These are phyloP conservation scores for Cudoniella acicularis DNA, from an alignment of 495 filamentous ascomycete genomes.

Conservation along the genomic window DNA sequence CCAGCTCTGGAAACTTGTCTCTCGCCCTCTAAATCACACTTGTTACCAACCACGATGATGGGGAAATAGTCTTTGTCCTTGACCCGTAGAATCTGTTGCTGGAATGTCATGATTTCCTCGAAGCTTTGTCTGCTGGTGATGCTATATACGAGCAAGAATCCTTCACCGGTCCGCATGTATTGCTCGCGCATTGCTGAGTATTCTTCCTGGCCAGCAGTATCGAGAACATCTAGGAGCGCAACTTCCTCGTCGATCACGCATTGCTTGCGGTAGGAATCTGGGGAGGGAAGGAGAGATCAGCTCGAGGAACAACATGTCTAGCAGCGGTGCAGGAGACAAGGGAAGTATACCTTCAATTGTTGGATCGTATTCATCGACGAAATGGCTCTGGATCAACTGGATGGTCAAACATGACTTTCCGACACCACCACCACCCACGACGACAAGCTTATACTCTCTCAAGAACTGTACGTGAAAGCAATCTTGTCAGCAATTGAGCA, in stretches of 20 bases:
- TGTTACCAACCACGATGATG: constrained; percentile 99
- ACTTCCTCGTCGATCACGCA: constrained; percentile 98
- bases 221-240: constrained; percentile 95
- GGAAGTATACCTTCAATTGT: constrained; percentile 87
- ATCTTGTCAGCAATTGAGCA: constrained; percentile 18
- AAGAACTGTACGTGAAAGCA: constrained; percentile 62
- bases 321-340: constrained; percentile 2
- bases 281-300: not conserved
- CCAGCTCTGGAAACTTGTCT: constrained; percentile 87
- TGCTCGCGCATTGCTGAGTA: constrained; percentile 99
- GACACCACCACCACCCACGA: constrained; percentile 96
- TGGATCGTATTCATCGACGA: constrained; percentile 98
- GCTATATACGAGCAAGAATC: constrained; percentile 89
- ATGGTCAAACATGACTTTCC: constrained; percentile 99
- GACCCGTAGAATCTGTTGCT: constrained; percentile 96
- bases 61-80: constrained; percentile 99
- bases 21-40: constrained; percentile 94
- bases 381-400: constrained; percentile 97
- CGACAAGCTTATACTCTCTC: constrained; percentile 97
- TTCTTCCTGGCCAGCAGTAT: constrained; percentile 97
- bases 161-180: constrained; percentile 99
- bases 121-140: constrained; percentile 97
- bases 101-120: constrained; percentile 96
- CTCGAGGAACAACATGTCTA: constrained; percentile 10
- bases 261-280: constrained; percentile 99